Conservation (phyloP, 306 rosid genomes). For the Potentilla sterilis region DNA sequence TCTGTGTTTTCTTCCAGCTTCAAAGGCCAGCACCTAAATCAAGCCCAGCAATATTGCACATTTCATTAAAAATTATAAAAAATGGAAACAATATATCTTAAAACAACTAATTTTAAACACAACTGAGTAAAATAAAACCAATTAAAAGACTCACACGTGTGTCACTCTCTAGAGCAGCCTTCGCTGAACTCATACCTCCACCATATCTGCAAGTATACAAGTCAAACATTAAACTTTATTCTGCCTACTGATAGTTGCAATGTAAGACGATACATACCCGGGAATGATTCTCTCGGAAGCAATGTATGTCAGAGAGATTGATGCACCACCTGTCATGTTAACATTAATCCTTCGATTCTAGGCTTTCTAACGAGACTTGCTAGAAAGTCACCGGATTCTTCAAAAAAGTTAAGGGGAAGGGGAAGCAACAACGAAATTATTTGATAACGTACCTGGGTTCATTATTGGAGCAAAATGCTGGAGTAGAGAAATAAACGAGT, state of each 20-base stretch:
- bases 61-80: not conserved
- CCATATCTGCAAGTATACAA: constrained; percentile 58
- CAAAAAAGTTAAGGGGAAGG: not conserved
- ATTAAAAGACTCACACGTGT: constrained; percentile 56
- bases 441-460: constrained; percentile 64
- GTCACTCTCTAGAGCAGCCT: constrained; percentile 96
- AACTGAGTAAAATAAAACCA: not conserved
- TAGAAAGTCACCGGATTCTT: not conserved
- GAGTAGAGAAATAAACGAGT: constrained; percentile 85
- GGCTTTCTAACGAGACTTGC: not conserved
- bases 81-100: too few relatives aligned
- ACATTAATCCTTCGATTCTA: constrained; percentile 15
- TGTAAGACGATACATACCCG: constrained; percentile 47
- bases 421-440: constrained; percentile 1
- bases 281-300: constrained; percentile 98
- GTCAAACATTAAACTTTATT: not conserved
- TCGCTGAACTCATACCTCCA: constrained; percentile 99
- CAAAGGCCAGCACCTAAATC: constrained; percentile 89
- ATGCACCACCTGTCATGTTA: constrained; percentile 67
- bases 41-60: not conserved
- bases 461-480: constrained; percentile 83
- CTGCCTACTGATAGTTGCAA: not conserved
- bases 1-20: constrained; percentile 89
- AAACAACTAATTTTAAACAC: not conserved
- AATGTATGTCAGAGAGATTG: constrained; percentile 91